A percentile compares a stretch with the other conserved stretches of the same genome.
phyloP scores from a whole-genome alignment of 495 filamentous ascomycete genomes.

The Delitschia confertaspora region DNA sequence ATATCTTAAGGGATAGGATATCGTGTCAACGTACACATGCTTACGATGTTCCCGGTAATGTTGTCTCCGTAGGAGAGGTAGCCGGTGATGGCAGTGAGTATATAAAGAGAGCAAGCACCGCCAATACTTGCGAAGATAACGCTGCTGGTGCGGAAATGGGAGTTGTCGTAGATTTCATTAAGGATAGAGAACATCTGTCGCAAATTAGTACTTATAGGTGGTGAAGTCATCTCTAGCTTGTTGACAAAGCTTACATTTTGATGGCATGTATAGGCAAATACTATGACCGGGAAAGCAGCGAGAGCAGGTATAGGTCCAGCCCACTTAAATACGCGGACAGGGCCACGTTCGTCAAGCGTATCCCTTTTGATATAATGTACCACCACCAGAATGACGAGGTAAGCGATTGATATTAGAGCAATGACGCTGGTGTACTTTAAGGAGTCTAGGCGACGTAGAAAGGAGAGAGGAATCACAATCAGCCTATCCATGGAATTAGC shows the following conservation, averaged over 20 bases:
- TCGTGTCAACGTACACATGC: slow-evolving; percentile 57
- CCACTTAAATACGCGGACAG: slow-evolving; percentile 65
- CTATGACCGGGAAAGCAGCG: slow-evolving; percentile 83
- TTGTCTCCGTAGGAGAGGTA: slow-evolving; percentile 89
- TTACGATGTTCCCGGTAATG: slow-evolving; percentile 82
- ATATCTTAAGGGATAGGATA: not conserved
- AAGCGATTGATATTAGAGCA: slow-evolving; percentile 85
- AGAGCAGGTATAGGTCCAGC: slow-evolving; percentile 68
- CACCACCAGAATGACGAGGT: slow-evolving; percentile 82
- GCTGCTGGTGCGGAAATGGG: slow-evolving; percentile 65
- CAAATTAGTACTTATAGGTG: not conserved
- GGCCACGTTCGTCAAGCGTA: slow-evolving; percentile 57
- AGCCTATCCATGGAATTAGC: slow-evolving; percentile 49
- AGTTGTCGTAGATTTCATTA: slow-evolving; percentile 85
- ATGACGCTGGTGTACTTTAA: slow-evolving; percentile 94
- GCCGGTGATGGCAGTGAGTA: slow-evolving; percentile 87
- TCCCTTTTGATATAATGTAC: slow-evolving; percentile 81
- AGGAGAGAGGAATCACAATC: slow-evolving; percentile 87
- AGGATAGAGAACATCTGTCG: slow-evolving; percentile 93
- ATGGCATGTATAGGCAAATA: slow-evolving; percentile 98
- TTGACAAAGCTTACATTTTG: slow-evolving; percentile 64
- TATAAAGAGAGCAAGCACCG: slow-evolving; percentile 66
- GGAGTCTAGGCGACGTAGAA: slow-evolving; percentile 81
- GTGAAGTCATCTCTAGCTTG: not conserved
- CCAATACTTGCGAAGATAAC: slow-evolving; percentile 82